Evolutionary conservation across 176 grass and related monocot genomes (phyloP).

Genomic region (Carex parvula): DNA sequence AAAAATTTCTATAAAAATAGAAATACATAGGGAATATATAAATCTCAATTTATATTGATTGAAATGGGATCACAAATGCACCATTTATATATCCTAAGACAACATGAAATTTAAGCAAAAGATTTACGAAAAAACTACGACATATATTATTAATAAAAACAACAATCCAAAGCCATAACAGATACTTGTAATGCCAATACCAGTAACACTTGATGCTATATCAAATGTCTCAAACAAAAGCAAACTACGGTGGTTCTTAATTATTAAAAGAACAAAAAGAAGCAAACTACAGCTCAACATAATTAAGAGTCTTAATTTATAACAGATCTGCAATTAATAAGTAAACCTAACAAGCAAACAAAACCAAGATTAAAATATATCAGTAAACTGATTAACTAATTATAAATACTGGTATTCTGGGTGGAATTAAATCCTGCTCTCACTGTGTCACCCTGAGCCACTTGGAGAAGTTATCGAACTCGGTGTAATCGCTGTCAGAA

Average conservation of each 20-base stretch:
- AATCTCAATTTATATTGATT: no score
- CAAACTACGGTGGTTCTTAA: neutral
- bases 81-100: no score
- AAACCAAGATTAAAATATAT: neutral
- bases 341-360: neutral
- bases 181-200: neutral
- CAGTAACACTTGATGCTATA: neutral
- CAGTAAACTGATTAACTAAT: neutral
- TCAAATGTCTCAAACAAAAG: neutral
- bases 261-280: neutral
- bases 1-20: no score
- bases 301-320: neutral
- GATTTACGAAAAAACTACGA: no score
- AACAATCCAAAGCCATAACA: neutral
- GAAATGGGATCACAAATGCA: no score
- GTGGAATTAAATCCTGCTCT: neutral
- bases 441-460: constrained; percentile 65
- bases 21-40: no score
- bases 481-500: constrained; percentile 59
- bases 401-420: neutral
- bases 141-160: no score
- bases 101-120: no score
- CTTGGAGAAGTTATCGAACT: constrained; percentile 59
- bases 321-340: neutral
- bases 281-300: neutral